Evolutionary conservation across 2,329 filamentous ascomycete genomes (phyloP).

Genomic region (Colletotrichum karsti): DNA sequence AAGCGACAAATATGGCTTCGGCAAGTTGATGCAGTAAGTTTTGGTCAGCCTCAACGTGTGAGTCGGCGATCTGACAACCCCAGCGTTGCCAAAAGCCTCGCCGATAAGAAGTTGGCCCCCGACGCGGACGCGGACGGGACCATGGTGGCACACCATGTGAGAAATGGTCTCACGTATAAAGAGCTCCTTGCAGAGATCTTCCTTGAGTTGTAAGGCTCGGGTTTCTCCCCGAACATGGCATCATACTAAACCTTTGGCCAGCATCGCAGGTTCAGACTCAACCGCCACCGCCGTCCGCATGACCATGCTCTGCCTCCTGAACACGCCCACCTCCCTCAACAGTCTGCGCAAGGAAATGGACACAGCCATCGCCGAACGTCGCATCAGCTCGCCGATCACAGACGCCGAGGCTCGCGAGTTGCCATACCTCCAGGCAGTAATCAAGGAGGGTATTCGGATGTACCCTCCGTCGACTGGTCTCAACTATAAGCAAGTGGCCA

Average conservation of each 20-base stretch:
- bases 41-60: neutral
- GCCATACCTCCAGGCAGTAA: constrained; percentile 58
- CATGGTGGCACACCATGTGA: constrained; percentile 39
- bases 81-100: constrained; percentile 37
- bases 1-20: constrained; percentile 43
- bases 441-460: constrained; percentile 60
- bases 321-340: constrained; percentile 52
- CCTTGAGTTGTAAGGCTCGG: constrained; percentile 15
- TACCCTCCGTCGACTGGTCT: constrained; percentile 56
- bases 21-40: constrained; percentile 35
- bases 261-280: constrained; percentile 46
- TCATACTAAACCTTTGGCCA: neutral
- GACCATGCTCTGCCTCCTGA: constrained; percentile 59
- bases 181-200: constrained; percentile 37
- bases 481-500: constrained; percentile 59
- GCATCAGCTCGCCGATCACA: constrained; percentile 33
- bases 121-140: constrained; percentile 35
- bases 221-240: rapidly evolving
- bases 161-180: constrained; percentile 34
- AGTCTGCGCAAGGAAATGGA: constrained; percentile 60
- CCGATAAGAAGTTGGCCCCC: constrained; percentile 33
- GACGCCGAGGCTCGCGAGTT: constrained; percentile 45
- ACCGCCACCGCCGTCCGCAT: constrained; percentile 48
- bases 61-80: too few relatives aligned
- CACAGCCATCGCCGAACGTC: constrained; percentile 23